A percentile compares a stretch with the other conserved stretches of the same genome.
These are phyloP conservation scores for Colletotrichum lindemuthianum DNA, from an alignment of 2,329 filamentous ascomycete genomes.

Conservation along the genomic window DNA sequence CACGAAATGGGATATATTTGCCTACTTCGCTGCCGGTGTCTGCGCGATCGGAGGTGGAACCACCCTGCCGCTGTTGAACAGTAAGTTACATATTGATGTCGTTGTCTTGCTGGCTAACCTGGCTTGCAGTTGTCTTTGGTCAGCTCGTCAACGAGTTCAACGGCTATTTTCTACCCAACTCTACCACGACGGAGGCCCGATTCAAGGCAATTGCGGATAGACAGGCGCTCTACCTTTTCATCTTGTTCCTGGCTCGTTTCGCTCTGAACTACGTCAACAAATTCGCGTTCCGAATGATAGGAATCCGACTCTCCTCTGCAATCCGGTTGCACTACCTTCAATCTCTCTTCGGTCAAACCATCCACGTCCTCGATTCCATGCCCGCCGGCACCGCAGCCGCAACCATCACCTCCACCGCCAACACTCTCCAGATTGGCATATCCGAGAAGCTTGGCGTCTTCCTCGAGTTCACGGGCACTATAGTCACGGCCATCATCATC, in stretches of 20 bases:
- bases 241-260: slow-evolving; percentile 75
- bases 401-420: slow-evolving; percentile 72
- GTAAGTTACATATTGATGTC: slow-evolving; percentile 56
- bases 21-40: slow-evolving; percentile 57
- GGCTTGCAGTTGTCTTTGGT: slow-evolving; percentile 41
- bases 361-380: slow-evolving; percentile 75
- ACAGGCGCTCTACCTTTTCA: slow-evolving; percentile 73
- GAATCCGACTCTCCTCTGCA: slow-evolving; percentile 68
- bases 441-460: slow-evolving; percentile 71
- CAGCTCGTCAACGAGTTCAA: slow-evolving; percentile 60
- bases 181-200: slow-evolving; percentile 45
- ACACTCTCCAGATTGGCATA: slow-evolving; percentile 71
- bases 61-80: slow-evolving; percentile 68
- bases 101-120: not conserved
- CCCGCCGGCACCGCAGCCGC: slow-evolving; percentile 69
- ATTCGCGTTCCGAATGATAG: slow-evolving; percentile 70
- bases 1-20: slow-evolving; percentile 59
- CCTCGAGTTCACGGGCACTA: slow-evolving; percentile 64
- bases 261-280: slow-evolving; percentile 70
- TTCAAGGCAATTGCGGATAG: slow-evolving; percentile 56
- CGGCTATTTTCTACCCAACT: slow-evolving; percentile 49
- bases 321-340: slow-evolving; percentile 73
- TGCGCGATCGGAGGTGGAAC: slow-evolving; percentile 63
- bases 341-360: slow-evolving; percentile 70
- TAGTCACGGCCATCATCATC: slow-evolving; percentile 63